A percentile compares a stretch with the other conserved stretches of the same genome.
These are phyloP conservation scores for Auricularia auricula-judae DNA, from an alignment of 768 basidiomycete species.

Conservation along the genomic window DNA sequence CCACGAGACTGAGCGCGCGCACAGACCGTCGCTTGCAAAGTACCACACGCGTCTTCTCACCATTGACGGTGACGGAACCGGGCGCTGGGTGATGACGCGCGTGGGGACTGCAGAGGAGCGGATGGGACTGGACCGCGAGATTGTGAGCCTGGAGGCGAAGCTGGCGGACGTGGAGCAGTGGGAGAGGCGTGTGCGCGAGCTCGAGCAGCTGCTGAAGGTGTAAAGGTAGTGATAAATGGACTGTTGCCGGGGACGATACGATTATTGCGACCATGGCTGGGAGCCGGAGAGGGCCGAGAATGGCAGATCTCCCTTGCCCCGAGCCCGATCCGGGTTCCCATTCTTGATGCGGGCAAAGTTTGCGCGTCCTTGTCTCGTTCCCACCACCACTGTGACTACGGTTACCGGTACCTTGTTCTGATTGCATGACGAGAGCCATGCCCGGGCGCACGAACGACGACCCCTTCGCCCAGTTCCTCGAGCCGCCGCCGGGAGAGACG, in stretches of 20 bases:
- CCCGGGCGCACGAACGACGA: constrained; percentile 28
- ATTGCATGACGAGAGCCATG: neutral
- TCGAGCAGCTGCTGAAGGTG: constrained; percentile 38
- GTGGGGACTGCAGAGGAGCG: constrained; percentile 67
- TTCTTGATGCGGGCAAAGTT: too few species aligned
- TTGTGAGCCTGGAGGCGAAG: constrained; percentile 49
- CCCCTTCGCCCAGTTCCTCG: constrained; percentile 33
- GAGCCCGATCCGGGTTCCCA: too few species aligned
- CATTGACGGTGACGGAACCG: constrained; percentile 58
- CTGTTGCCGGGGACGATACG: too few species aligned
- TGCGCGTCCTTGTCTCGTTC: too few species aligned
- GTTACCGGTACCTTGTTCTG: neutral
- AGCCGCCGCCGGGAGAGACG: constrained; percentile 26
- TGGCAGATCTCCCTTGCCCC: too few species aligned
- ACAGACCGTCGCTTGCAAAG: constrained; percentile 71
- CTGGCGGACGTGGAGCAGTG: constrained; percentile 61
- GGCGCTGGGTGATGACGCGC: constrained; percentile 57
- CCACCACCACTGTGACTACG: neutral
- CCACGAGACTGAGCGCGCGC: neutral
- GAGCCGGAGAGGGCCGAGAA: too few species aligned
- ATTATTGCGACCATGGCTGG: too few species aligned
- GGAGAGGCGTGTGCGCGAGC: constrained; percentile 57
- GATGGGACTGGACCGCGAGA: constrained; percentile 68
- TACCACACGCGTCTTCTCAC: constrained; percentile 85
- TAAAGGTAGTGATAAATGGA: neutral